Base-by-base conservation (phyloP, 768 basidiomycete genomes). In the Tulasnella sp. region DNA sequence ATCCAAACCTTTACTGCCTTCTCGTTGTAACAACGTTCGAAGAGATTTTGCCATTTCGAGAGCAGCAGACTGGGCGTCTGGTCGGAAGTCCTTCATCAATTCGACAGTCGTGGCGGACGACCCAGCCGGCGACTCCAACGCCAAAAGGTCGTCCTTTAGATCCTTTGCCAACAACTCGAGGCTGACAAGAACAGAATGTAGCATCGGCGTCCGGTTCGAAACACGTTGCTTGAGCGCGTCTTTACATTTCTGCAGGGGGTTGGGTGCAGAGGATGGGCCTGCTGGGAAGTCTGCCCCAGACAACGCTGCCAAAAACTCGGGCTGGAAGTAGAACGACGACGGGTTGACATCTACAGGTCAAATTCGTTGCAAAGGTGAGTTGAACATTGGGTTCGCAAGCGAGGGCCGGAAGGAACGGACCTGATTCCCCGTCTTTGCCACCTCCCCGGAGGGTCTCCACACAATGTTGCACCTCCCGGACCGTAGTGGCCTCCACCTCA, bases 201-300 rank as follows among this genome's bases (percentile, higher is more conserved):
- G 68, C 40, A 79, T 67, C 0, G 78, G 72, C 9, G 83, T 83
- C 36, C 86, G 78, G 17, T 81, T 80, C 19, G 74, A 62, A n/a
- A 89, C 69, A 60, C 83, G 84, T 41, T 75, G 76, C 55, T 74
- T 79, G 34, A 91, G 65, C 2, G 76, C 68, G n/a, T 69, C 62
- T 61, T 77, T 79, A 64, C 86, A 88, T 63, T 74, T 77, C 40
- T 75, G 74, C 63, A 88, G 82, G 1, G 78, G 71, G 15, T 70
- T 67, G 58, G 77, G 72, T 27, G 69, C 62, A 2, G 58, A 34
- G 14, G 37, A 68, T 68, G 57, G 68, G 65, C 42, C 69, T 73
- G 41, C 67, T 61, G 49, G 67, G 67, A 15, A 68, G 62, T 53
- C 76, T 72, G 25, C 34, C n/a, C 36, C 35, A 8, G 74, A 71